phyloP scores from a whole-genome alignment of 2,329 filamentous ascomycete species.

The Onygenales sp. region DNA sequence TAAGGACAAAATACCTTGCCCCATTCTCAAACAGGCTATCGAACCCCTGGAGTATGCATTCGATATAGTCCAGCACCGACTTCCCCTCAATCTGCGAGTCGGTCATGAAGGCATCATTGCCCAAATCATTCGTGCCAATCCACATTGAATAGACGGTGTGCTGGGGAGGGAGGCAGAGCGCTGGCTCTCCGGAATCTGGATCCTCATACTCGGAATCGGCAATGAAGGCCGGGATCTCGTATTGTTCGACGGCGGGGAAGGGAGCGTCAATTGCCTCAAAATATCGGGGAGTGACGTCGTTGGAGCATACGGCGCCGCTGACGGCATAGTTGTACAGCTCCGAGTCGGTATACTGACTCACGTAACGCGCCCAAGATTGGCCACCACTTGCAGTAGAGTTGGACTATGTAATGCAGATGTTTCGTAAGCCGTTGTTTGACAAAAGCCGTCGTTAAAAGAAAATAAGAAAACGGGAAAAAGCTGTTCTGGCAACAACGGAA shows the following conservation, averaged over 20 bases:
- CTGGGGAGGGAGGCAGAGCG: constrained; percentile 37
- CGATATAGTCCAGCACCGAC: constrained; percentile 54
- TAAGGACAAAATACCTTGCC: constrained; percentile 60
- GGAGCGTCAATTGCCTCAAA: constrained; percentile 41
- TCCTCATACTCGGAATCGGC: constrained; percentile 19
- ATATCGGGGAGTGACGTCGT: constrained; percentile 52
- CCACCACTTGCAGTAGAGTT: constrained; percentile 55
- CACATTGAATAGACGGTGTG: constrained; percentile 66
- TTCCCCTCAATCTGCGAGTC: constrained; percentile 52
- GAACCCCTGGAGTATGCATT: constrained; percentile 58
- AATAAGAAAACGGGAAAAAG: neutral
- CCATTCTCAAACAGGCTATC: constrained; percentile 56
- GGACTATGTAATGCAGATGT: constrained; percentile 17
- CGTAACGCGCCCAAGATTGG: constrained; percentile 59
- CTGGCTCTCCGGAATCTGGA: constrained; percentile 8
- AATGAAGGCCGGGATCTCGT: constrained; percentile 43
- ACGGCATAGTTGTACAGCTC: constrained; percentile 60
- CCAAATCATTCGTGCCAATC: constrained; percentile 76
- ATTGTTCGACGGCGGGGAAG: constrained; percentile 55
- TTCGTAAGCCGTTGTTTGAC: neutral
- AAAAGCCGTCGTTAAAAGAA: neutral
- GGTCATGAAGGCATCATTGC: constrained; percentile 54
- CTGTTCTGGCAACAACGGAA: too few species aligned
- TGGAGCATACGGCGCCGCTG: constrained; percentile 61
- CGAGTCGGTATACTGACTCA: constrained; percentile 46